Evolutionary conservation across 2,329 filamentous ascomycete genomes (phyloP), one percentile per base, ranked within the genome.

Genomic region (Fusarium ambrosium): DNA sequence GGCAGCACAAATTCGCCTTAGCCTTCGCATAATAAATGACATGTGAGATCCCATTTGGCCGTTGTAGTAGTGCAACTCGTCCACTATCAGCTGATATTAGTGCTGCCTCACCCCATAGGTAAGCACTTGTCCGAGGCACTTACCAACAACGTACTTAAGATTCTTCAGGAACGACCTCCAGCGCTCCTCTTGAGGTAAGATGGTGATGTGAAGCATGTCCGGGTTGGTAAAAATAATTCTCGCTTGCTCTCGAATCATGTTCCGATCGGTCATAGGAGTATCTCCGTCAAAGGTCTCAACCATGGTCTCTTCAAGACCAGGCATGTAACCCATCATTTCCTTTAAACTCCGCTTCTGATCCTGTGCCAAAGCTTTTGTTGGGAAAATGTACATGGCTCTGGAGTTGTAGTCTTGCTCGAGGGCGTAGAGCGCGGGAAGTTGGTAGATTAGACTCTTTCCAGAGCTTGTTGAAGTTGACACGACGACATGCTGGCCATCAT

Each of bases 241-340:
- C 1, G 93, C 97, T 82, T 97, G 92, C 43, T 98, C 95, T 7
- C 96, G 91, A 72, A 99, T 96, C 32, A 87, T 80, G 74, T 94
- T 94, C 24, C 97, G 90, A 71, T 93, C 92, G 6, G 85, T 83
- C 91, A 97, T 95, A 0, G 94, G 92, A 0, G 97, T 99, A 81
- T 99, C 97, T 8, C 97, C 97, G 80, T 99, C 97, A 76, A 97
- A 98, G 0, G 97, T 98, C 80, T 98, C 97, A 3, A 98, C 94
- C 20, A 97, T 85, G 0, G 92, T 86, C 48, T 94, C 88, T 79
- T 95, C 91, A 24, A 98, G 83, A 0, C 91, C 92, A 1, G 92
- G 89, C 88, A 99, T 94, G 78, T 93, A 98, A 1, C 89, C 85
- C 70, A 98, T 86, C 80, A 98, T 89, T 63, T 98, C 95, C 78